phyloP scores from a whole-genome alignment of 225 moss, liverwort and hornwort genomes.

The Sphagnum contortum region DNA sequence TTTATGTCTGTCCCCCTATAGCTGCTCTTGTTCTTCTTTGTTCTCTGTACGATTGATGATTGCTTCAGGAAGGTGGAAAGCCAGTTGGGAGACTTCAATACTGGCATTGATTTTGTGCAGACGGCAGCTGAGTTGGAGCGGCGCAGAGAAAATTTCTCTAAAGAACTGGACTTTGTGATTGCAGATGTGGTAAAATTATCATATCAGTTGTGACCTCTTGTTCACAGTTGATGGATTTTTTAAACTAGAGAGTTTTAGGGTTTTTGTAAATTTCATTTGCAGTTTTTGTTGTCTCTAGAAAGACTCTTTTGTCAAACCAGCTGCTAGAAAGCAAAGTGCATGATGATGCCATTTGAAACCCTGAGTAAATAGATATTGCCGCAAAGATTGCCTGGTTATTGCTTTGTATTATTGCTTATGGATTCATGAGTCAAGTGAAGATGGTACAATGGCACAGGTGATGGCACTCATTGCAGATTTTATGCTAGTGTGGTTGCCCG shows the following conservation, averaged over 20 bases:
- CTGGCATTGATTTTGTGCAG: constrained; percentile 21
- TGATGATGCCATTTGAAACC: too few species aligned
- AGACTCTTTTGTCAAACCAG: background rate
- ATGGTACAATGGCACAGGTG: constrained; percentile 26
- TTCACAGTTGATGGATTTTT: background rate
- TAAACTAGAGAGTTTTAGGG: background rate
- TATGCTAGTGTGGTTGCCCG: constrained; percentile 98
- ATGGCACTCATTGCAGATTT: constrained; percentile 97
- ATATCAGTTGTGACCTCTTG: constrained; percentile 1
- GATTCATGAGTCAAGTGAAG: constrained; percentile 3
- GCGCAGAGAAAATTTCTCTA: constrained; percentile 75
- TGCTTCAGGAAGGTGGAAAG: background rate
- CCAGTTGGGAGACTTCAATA: background rate
- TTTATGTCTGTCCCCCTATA: background rate
- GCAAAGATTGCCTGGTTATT: too few species aligned
- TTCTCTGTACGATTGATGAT: background rate
- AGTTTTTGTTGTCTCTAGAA: background rate
- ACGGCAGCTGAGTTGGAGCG: constrained; percentile 93
- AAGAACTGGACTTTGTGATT: constrained; percentile 87
- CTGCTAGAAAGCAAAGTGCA: background rate
- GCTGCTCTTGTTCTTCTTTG: background rate
- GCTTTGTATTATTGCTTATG: too few species aligned
- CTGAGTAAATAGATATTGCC: too few species aligned
- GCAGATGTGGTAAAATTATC: constrained; percentile 70
- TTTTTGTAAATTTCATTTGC: too few species aligned